Evolutionary conservation across 768 basidiomycete genomes (phyloP).

Genomic region (Auricularia heimuer): DNA sequence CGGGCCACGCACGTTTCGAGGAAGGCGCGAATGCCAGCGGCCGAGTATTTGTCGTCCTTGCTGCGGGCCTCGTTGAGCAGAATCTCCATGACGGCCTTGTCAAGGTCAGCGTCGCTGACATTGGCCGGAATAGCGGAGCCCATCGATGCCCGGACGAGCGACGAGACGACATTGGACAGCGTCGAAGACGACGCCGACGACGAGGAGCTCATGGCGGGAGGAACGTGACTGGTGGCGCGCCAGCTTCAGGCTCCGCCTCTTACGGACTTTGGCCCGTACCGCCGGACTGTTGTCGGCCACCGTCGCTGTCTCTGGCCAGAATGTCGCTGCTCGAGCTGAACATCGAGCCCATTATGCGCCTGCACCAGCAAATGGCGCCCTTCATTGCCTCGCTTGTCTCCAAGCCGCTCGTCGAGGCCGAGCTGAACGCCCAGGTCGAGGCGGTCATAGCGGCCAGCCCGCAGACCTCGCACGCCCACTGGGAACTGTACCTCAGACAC

Average conservation of each 20-base stretch:
- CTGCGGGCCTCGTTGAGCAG: constrained; percentile 89
- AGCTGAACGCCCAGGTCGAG: constrained; percentile 41
- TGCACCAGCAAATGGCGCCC: not conserved
- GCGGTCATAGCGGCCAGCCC: not conserved
- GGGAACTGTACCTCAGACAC: constrained; percentile 64
- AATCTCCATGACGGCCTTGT: constrained; percentile 84
- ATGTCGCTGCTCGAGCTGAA: not conserved
- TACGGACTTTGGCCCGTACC: no score
- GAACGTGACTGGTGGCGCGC: no score
- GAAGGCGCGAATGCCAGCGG: constrained; percentile 73
- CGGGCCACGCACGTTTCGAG: constrained; percentile 37
- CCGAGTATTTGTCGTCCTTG: constrained; percentile 68
- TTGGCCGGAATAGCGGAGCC: constrained; percentile 48
- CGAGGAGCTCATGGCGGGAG: not conserved
- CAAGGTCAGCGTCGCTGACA: constrained; percentile 77
- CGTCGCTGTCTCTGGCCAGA: no score
- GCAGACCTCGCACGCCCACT: constrained; percentile 30
- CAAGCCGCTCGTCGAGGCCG: constrained; percentile 36
- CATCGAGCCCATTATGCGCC: not conserved
- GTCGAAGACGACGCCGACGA: constrained; percentile 34
- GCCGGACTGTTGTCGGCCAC: no score
- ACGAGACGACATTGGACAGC: constrained; percentile 76
- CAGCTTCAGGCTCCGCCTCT: no score
- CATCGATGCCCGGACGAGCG: constrained; percentile 69
- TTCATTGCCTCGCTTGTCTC: constrained; percentile 44